Base-by-base conservation (phyloP, 2,329 filamentous ascomycete genomes). In the Cladophialophora chaetospira region DNA sequence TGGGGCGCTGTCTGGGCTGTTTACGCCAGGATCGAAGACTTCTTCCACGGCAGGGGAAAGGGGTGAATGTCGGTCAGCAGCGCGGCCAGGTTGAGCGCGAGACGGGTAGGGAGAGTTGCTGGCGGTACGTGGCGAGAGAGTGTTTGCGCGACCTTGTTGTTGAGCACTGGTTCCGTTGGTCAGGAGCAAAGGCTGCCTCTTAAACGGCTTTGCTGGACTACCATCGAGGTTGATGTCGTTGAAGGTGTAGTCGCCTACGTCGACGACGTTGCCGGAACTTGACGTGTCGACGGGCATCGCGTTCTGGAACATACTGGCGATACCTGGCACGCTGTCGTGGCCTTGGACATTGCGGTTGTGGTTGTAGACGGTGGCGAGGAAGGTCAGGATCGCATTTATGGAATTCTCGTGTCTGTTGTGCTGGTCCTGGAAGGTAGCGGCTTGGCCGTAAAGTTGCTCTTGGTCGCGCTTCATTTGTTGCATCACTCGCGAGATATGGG, bases 341-440 rank as follows among this genome's bases (percentile, higher is more conserved):
- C 92, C 90, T 70, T 97, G 92, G 47, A 99, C 76, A 62, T 91
- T 96, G 68, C 95, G 88, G 62, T 96, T 88, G 75, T 97, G 99
- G 62, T 96, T 88, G 75, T 97, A 99, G 38, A 99, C 93, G 10
- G 95, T 97, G 43, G 93, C 94, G 17, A 99, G 81, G 72, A 99
- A 97, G 47, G 92, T 96, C 38, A 99, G 81, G 61, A 99, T 97
- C n/a, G 93, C 93, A 69, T 97, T 97, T 73, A 99, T 97, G 0
- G 93, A 97, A 70, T 93, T 96, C 70, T 99, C 94, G 68, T 99
- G 94, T n/a, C 94, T 87, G 65, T 93, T 91, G 69, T 97, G 93
- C 69, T 96, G 85, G 57, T 85, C 88, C 72, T 97, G 92, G 70
- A 97, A 97, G 56, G 89, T 86, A 42, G 89, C 82, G 0, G 93